Conservation (phyloP, 768 basidiomycete species). For the Hysterangium stoloniferum region DNA sequence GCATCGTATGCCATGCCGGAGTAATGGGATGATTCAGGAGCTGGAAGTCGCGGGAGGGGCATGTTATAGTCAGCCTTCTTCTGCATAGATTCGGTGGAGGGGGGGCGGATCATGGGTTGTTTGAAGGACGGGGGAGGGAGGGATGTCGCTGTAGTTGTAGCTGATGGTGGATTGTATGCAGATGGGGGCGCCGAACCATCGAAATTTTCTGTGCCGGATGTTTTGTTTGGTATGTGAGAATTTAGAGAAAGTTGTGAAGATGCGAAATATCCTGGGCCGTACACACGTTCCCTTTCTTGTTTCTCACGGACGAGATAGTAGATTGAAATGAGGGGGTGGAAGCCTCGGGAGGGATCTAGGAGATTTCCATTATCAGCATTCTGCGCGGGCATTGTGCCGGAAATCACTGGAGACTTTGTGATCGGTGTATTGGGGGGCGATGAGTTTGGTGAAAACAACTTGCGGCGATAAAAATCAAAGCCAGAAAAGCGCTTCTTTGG, state of each 20-base stretch:
- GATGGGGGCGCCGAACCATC: neutral
- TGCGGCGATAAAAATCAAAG: conserved; percentile 89
- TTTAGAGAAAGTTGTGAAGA: conserved; percentile 74
- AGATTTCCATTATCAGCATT: conserved; percentile 41
- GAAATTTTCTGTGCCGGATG: conserved; percentile 8
- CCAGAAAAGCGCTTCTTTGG: conserved; percentile 79
- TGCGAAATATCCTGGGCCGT: conserved; percentile 91
- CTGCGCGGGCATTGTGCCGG: conserved; percentile 5
- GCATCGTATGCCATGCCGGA: conserved; percentile 77
- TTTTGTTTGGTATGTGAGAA: neutral
- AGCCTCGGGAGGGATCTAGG: conserved; percentile 82
- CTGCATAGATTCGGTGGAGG: conserved; percentile 16
- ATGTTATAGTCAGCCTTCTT: conserved; percentile 69
- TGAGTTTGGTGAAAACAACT: conserved; percentile 55
- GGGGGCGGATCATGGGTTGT: conserved; percentile 4
- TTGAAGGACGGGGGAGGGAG: conserved; percentile 6
- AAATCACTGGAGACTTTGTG: conserved; percentile 30
- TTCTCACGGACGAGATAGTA: conserved; percentile 96
- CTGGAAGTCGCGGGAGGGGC: conserved; percentile 72
- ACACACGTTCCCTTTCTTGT: conserved; percentile 88
- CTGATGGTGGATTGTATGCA: conserved; percentile 13
- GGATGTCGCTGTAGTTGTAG: conserved; percentile 1
- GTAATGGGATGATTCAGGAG: conserved; percentile 75
- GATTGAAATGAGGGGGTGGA: conserved; percentile 92
- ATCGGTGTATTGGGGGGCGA: conserved; percentile 45